A percentile compares a stretch with the other conserved stretches of the same genome.
These are phyloP conservation scores for Ceratocystis colombiana DNA, from an alignment of 2,329 filamentous ascomycete species.

Conservation along the genomic window DNA sequence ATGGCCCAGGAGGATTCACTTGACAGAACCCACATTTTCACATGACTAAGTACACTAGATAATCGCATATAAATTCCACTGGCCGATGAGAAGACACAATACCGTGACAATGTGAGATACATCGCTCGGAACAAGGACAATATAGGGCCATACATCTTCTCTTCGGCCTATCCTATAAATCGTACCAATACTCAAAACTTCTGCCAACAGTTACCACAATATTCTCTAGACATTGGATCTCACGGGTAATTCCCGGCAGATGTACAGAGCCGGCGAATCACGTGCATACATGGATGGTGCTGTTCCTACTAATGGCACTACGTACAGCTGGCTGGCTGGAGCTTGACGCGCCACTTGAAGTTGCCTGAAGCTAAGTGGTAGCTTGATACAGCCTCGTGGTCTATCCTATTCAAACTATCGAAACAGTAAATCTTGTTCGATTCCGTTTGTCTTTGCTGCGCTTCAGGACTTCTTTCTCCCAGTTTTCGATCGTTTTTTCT, in stretches of 20 bases:
- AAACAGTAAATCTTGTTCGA: slow-evolving; percentile 2
- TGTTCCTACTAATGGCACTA: neutral
- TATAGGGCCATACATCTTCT: no score
- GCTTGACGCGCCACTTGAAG: slow-evolving; percentile 26
- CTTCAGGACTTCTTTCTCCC: slow-evolving; percentile 10
- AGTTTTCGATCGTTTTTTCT: slow-evolving; percentile 14
- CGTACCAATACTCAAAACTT: no score
- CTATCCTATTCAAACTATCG: slow-evolving; percentile 17
- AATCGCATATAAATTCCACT: slow-evolving; percentile 26
- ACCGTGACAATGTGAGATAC: neutral
- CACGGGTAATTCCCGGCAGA: slow-evolving; percentile 14
- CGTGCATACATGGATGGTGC: slow-evolving; percentile 10
- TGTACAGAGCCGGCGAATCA: neutral
- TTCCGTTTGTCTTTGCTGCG: neutral
- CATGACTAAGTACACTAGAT: slow-evolving; percentile 16
- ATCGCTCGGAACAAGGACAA: neutral
- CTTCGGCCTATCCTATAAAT: no score
- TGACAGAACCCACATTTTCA: slow-evolving; percentile 23
- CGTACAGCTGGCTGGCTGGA: slow-evolving; percentile 4
- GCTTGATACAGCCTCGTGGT: slow-evolving; percentile 25
- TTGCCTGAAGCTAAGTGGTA: slow-evolving; percentile 26
- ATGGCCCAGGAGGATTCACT: neutral
- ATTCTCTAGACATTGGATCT: no score
- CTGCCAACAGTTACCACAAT: no score
- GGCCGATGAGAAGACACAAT: neutral